Evolutionary conservation across 805 yeast species (phyloP), one percentile per base, ranked within the genome.

Genomic region (Saccharomycopsis oosterbeekiorum): DNA sequence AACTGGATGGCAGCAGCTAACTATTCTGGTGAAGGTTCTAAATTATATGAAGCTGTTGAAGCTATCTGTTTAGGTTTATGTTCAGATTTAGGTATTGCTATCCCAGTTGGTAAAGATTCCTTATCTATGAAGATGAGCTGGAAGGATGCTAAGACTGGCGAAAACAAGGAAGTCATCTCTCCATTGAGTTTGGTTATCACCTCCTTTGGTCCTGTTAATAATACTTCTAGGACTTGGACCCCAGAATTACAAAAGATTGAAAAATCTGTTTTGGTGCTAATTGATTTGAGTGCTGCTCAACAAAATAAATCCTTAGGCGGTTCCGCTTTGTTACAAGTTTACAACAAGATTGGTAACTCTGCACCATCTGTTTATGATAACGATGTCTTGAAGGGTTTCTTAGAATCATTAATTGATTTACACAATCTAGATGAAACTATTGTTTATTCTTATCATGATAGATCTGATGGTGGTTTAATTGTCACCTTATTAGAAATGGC

Each of bases 61-160:
- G 98, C 98, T 4, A 84, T 94, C 69, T 97, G 97, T 67, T 71
- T 92, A 70, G 97, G 90, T 66, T 79, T 96, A 68, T 94, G 99
- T 75, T 97, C 98, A 24, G 93, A 83, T 63, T 80, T 94, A 66
- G 97, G 96, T 54, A 76, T 94, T 64, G 80, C 96, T 21, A 90
- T 94, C 62, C 99, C 99, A 14, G 99, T 94, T 42, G 99, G 99
- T 67, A 94, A 94, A 76, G 99, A 94, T 74, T 91, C 97, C 41
- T 91, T 94, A 97, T 91, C 98, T 24, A 93, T 94, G 99, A 90
- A 91, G 77, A 94, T 94, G 98, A 86, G 87, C 70, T 94, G 99
- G 99, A 89, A 81, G 57, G 83, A 84, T 59, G 36, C 43, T 56
- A 47, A 59, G 21, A 41, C 65, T 60, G 58, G 76, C 70, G 59